Evolutionary conservation across 768 basidiomycete species (phyloP).

Genomic region (Udeniomyces megalosporus): DNA sequence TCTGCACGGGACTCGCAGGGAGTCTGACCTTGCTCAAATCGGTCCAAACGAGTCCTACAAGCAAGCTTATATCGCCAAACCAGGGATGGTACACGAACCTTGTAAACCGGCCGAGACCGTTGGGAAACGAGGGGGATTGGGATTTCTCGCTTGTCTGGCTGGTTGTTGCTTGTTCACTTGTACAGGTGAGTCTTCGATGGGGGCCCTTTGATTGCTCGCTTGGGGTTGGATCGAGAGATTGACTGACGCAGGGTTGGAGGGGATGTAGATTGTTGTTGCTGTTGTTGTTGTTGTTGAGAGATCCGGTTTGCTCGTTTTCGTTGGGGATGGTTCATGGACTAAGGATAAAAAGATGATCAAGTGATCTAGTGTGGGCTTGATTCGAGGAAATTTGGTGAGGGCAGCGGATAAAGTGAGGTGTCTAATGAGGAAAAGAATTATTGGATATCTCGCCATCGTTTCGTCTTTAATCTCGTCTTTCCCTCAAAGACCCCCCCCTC

Average conservation of each 20-base stretch:
- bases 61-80: neutral
- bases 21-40: neutral
- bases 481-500: neutral
- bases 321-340: neutral
- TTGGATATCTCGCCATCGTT: neutral
- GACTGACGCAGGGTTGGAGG: no score
- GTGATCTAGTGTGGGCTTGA: neutral
- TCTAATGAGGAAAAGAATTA: no score
- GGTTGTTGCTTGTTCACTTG: neutral
- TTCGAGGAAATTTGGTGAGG: no score
- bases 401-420: no score
- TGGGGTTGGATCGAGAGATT: no score
- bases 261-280: no score
- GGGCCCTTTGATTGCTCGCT: neutral
- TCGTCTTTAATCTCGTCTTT: neutral
- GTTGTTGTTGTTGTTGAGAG: no score
- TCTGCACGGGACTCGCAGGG: neutral
- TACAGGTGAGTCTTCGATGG: neutral
- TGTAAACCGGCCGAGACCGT: neutral
- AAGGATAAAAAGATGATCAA: neutral
- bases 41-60: slow-evolving; percentile 4
- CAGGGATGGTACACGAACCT: neutral
- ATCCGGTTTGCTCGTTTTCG: no score
- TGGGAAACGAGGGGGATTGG: neutral
- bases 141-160: neutral